phyloP scores from a whole-genome alignment of 73 alveolate genomes.

The Halteria grandinella region DNA sequence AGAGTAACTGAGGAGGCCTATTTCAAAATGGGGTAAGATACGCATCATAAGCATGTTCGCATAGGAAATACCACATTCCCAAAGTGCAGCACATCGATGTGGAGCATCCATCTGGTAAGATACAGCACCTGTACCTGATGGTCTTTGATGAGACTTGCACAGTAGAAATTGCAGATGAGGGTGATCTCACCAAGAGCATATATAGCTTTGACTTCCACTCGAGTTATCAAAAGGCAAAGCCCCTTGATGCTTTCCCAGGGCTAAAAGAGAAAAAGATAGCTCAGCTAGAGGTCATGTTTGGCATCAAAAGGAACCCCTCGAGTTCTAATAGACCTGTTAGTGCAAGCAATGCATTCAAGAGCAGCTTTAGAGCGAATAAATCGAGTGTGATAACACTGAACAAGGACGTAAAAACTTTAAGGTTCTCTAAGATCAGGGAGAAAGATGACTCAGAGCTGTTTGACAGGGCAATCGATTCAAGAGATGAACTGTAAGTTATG shows the following conservation, averaged over 20 bases:
- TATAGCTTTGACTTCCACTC: constrained; percentile 9
- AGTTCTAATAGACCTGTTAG: background rate
- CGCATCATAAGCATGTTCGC: background rate
- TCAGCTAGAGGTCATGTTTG: constrained; percentile 17
- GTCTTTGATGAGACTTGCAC: constrained; percentile 34
- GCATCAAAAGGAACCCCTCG: background rate
- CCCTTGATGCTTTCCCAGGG: background rate
- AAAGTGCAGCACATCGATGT: background rate
- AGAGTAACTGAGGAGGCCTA: constrained; percentile 13
- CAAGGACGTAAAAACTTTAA: background rate
- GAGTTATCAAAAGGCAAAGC: constrained; percentile 12
- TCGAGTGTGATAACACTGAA: too few relatives aligned
- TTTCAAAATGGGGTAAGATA: background rate
- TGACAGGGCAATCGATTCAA: too few relatives aligned
- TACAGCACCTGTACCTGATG: too few relatives aligned
- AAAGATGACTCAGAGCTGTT: too few relatives aligned
- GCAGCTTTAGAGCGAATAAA: too few relatives aligned
- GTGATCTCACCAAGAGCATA: background rate
- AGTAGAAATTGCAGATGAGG: background rate
- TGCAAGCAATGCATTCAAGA: too few relatives aligned
- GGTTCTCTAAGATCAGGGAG: background rate
- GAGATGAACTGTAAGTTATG: too few relatives aligned
- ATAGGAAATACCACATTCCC: background rate
- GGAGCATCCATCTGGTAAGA: background rate
- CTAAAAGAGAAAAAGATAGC: constrained; percentile 27